Evolutionary conservation across 108 stramenopile genomes (phyloP).

Genomic region (Cyclotella cryptica): DNA sequence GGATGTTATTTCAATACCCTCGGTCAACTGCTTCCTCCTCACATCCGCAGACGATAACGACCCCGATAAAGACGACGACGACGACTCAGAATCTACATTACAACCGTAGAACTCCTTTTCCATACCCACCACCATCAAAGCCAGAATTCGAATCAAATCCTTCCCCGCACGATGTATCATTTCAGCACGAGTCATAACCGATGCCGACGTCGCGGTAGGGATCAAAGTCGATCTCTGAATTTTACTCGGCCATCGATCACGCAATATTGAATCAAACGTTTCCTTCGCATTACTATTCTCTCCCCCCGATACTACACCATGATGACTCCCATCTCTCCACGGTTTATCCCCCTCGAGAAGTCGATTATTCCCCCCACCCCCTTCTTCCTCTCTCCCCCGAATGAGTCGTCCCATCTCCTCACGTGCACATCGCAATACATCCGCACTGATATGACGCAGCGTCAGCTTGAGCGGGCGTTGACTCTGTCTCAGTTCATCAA

Average conservation of each 20-base stretch:
- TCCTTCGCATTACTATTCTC: too few relatives aligned
- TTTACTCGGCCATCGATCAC: slow-evolving; percentile 41
- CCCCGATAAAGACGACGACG: slow-evolving; percentile 19
- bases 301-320: not conserved
- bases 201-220: not conserved
- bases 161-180: slow-evolving; percentile 69
- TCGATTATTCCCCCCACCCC: not conserved
- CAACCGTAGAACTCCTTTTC: slow-evolving; percentile 59
- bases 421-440: slow-evolving; percentile 70
- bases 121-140: slow-evolving; percentile 77
- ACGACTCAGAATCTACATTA: not conserved
- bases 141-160: slow-evolving; percentile 78
- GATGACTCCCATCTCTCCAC: slow-evolving; percentile 19
- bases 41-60: slow-evolving; percentile 7
- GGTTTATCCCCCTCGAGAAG: slow-evolving; percentile 21
- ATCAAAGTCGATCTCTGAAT: not conserved
- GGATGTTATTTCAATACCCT: slow-evolving; percentile 82
- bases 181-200: slow-evolving; percentile 52
- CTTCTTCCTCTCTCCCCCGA: slow-evolving; percentile 56
- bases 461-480: slow-evolving; percentile 82
- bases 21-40: slow-evolving; percentile 63
- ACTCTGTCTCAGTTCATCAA: slow-evolving; percentile 87
- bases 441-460: slow-evolving; percentile 69
- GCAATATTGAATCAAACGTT: slow-evolving; percentile 44
- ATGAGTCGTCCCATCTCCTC: slow-evolving; percentile 92